Evolutionary conservation across 2,329 filamentous ascomycete species (phyloP).

Genomic region (Fulvia fulva): DNA sequence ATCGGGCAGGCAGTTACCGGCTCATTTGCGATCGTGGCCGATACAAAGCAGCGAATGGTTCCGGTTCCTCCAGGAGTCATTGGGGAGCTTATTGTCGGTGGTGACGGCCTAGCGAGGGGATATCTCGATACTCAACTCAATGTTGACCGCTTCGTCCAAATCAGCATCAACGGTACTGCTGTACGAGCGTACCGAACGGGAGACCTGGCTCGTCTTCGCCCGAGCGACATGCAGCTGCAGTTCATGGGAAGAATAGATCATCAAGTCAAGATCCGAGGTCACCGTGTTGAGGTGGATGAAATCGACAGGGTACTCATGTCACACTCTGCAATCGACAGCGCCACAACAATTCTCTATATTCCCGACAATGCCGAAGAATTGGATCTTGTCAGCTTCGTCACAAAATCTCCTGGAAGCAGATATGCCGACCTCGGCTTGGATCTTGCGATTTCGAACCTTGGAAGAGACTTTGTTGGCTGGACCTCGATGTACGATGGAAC

Average conservation of each 20-base stretch:
- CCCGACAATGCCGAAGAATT: not conserved
- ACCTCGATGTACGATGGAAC: not conserved
- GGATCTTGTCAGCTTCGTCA: not conserved
- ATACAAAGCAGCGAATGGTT: not conserved
- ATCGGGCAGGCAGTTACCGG: conserved; percentile 1
- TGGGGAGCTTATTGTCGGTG: conserved; percentile 9
- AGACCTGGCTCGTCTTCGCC: conserved; percentile 3
- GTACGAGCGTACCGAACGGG: conserved; percentile 7
- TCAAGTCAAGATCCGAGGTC: conserved; percentile 4
- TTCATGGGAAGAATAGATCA: conserved; percentile 3
- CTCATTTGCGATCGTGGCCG: conserved; percentile 3
- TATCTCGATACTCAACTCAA: not conserved
- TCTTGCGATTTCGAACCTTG: not conserved
- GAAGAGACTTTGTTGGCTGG: not conserved
- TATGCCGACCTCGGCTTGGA: not conserved
- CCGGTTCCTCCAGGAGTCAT: not conserved
- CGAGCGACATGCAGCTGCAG: not conserved
- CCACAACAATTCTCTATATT: not conserved
- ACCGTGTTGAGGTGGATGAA: not conserved
- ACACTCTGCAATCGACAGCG: not conserved
- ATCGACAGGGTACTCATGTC: not conserved
- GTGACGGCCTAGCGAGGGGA: conserved; percentile 4
- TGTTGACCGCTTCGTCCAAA: not conserved
- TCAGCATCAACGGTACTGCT: not conserved
- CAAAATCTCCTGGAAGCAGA: not conserved